Base-by-base conservation (phyloP, 768 basidiomycete genomes). In the Lentinula aciculospora region DNA sequence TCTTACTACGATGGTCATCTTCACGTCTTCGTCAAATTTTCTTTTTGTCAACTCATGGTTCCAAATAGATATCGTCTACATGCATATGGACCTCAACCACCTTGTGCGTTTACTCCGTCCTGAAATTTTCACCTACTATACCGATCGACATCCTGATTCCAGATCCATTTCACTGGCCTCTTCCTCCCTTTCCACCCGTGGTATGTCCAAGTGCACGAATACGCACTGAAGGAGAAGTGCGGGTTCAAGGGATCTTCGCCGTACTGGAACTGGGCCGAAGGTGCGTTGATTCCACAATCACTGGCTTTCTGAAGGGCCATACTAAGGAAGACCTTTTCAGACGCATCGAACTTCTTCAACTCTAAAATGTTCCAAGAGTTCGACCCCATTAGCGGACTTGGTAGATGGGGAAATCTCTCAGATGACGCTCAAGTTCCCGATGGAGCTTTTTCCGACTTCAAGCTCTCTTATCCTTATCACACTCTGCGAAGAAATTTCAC, bases 391-490 rank as follows among this genome's bases (percentile, higher is more conserved):
- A 60, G 57, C 50, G 64, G 64, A 2, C 49, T 67, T 2, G 65
- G 66, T 21, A 60, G 66, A 2, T 65, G 64, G 64, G 66, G 66
- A 6, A 53, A 62, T 44, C 58, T 49, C 9, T 53, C 56, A 1
- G 58, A 64, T 53, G 64, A 67, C 58, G 31, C 29, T 31, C 36
- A 57, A 40, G 56, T 60, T 21, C 49, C 59, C 3, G 39, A 65
- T 49, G 72, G 71, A 39, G 72, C 61, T 7, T 68, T 72, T 59
- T 62, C 62, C 13, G 47, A 58, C 32, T 57, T 69, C 53, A 53
- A 58, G 7, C 57, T 69, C 8, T 60, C 71, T 13, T 74, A 73
- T 46, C 72, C 72, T 15, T 65, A 67, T 32, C 71, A 74, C 60
- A 62, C 47, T 23, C 28, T 73, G 28, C 68, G 72, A 17, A 66